Evolutionary conservation across 2,329 filamentous ascomycete species (phyloP), one percentile per base, ranked within the genome.

Genomic region (Neofusicoccum kwambonambiense): DNA sequence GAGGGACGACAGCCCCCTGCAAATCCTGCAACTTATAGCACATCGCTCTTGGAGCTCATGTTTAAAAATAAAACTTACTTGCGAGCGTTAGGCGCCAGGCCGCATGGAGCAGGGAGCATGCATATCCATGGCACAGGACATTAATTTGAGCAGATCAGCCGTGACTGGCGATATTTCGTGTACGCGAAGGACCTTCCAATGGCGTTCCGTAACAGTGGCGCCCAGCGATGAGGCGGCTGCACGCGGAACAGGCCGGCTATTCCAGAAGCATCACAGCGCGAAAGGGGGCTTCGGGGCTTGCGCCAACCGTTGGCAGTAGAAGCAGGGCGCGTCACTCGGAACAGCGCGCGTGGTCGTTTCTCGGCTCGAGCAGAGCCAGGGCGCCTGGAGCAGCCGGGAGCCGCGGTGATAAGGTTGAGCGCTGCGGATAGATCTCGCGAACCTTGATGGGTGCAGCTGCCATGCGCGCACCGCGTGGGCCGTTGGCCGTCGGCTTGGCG

Each of bases 181-280:
- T 47, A 47, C 15, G 27, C 56, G 56, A 47, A 45, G 8, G 42
- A 22, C 41, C 27, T 60, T 37, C 56, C 42, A 44, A 54, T 44
- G 56, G 37, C n/a, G 27, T n/a, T 44, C 42, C 42, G 42, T n/a
- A 15, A 17, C 42, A 17, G 56, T 31, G 17, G n/a, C 56, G 56
- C 56, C 41, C 41, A 60, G 56, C 56, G 47, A 60, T 22, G 56
- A 34, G 56, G 56, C 56, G 56, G 56, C 41, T 47, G 56, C 56
- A 37, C 56, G 56, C 56, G 56, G 56, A 60, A 60, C 31, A 37
- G 22, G 13, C 4, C 31, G 56, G 56, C 56, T 49, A 60, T 60
- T 60, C 54, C 56, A 60, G 56, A 60, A 47, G 22, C 39, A 57
- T 12, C 19, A 6, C 22, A 34, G 54, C 41, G 56, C 41, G 42